phyloP scores from a whole-genome alignment of 805 yeast genomes.

The Pichia pseudocactophila region DNA sequence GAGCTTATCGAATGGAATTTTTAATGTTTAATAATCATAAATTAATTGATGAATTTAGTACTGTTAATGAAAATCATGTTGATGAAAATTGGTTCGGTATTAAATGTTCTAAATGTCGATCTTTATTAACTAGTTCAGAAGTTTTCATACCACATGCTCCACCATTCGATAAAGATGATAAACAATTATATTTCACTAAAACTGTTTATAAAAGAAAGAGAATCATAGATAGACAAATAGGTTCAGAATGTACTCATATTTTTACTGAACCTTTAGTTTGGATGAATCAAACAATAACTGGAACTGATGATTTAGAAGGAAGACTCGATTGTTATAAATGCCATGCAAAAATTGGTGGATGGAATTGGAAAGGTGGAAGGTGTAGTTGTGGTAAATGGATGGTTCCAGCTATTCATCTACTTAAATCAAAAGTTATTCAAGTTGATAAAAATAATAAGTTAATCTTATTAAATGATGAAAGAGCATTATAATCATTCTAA shows the following conservation, averaged over 20 bases:
- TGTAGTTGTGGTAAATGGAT: slow-evolving; percentile 97
- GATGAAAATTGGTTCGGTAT: slow-evolving; percentile 25
- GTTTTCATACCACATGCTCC: slow-evolving; percentile 58
- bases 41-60: not conserved
- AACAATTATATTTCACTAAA: slow-evolving; percentile 57
- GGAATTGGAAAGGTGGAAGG: slow-evolving; percentile 88
- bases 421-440: slow-evolving; percentile 72
- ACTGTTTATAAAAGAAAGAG: slow-evolving; percentile 54
- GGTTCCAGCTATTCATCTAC: slow-evolving; percentile 81
- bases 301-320: slow-evolving; percentile 72
- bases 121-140: slow-evolving; percentile 51
- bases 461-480: slow-evolving; percentile 11
- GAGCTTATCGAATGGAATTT: slow-evolving; percentile 14
- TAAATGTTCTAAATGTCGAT: slow-evolving; percentile 80
- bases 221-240: slow-evolving; percentile 48
- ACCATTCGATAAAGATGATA: slow-evolving; percentile 49
- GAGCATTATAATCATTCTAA: slow-evolving; percentile 18
- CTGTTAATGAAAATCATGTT: slow-evolving; percentile 7
- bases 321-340: slow-evolving; percentile 82
- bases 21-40: slow-evolving; percentile 12
- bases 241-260: slow-evolving; percentile 69
- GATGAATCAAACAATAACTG: slow-evolving; percentile 51
- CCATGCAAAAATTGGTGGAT: slow-evolving; percentile 77
- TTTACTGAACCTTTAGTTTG: slow-evolving; percentile 84
- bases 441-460: slow-evolving; percentile 23